phyloP scores from a whole-genome alignment of 2,329 filamentous ascomycete genomes.

The Colletotrichum liaoningense region DNA sequence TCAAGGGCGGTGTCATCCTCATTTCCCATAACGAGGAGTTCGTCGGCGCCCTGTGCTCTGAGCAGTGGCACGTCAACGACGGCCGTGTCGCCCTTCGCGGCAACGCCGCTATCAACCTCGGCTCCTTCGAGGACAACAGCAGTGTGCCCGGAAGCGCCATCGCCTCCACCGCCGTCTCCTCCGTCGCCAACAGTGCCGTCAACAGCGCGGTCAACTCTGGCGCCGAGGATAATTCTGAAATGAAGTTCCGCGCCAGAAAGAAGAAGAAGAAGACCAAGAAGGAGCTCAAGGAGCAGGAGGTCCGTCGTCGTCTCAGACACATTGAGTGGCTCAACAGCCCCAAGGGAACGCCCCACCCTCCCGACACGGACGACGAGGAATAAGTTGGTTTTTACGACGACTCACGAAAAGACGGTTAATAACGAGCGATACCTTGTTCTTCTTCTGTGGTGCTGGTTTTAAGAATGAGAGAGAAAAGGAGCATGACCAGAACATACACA shows the following conservation, averaged over 20 bases:
- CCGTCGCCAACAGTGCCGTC: constrained; percentile 65
- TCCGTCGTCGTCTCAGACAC: constrained; percentile 86
- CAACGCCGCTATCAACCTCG: constrained; percentile 76
- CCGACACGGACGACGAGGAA: constrained; percentile 82
- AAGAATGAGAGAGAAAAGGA: constrained; percentile 14
- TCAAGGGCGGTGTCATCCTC: constrained; percentile 98
- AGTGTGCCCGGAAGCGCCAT: constrained; percentile 66
- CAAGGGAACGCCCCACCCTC: constrained; percentile 83
- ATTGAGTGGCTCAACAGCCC: constrained; percentile 86
- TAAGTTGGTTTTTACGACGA: constrained; percentile 33
- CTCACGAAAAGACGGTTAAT: constrained; percentile 24
- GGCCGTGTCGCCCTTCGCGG: constrained; percentile 89
- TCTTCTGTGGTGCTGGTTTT: constrained; percentile 10
- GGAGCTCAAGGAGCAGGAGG: constrained; percentile 93
- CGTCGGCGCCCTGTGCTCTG: constrained; percentile 92
- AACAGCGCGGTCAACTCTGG: constrained; percentile 81
- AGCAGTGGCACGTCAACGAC: constrained; percentile 95
- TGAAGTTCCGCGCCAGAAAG: constrained; percentile 91
- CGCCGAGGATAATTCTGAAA: constrained; percentile 79
- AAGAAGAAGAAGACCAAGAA: constrained; percentile 99
- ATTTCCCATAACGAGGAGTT: constrained; percentile 99
- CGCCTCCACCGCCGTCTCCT: constrained; percentile 67
- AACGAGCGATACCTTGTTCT: constrained; percentile 20
- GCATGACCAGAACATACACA: background rate
- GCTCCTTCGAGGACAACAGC: constrained; percentile 87